phyloP scores from a whole-genome alignment of 163 green algal genomes.

The Scenedesmus sp. region DNA sequence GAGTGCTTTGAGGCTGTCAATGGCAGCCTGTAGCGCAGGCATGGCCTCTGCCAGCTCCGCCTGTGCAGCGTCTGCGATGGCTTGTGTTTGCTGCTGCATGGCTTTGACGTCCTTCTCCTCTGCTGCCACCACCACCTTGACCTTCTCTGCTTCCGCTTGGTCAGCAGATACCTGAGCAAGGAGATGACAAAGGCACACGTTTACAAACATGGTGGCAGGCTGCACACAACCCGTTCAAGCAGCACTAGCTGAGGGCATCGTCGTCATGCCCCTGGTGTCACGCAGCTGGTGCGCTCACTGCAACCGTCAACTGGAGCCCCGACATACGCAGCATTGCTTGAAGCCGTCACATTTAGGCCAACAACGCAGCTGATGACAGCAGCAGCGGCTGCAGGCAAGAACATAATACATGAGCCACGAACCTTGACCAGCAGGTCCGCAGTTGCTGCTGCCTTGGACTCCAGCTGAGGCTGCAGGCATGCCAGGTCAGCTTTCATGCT shows the following conservation, averaged over 20 bases:
- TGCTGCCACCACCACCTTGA: slow-evolving; percentile 76
- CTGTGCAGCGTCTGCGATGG: slow-evolving; percentile 86
- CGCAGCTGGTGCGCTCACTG: no score
- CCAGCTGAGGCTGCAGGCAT: slow-evolving; percentile 82
- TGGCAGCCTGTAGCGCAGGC: slow-evolving; percentile 82
- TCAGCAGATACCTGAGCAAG: slow-evolving; percentile 75
- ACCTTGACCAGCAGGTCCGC: slow-evolving; percentile 82
- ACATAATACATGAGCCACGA: slow-evolving; percentile 3
- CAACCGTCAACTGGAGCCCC: no score
- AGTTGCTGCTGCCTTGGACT: slow-evolving; percentile 82
- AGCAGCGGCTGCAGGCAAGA: neutral
- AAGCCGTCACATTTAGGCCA: no score
- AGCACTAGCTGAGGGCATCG: no score
- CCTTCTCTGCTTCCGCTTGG: slow-evolving; percentile 81
- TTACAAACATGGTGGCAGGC: neutral
- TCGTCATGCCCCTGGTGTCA: no score
- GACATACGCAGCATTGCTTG: no score
- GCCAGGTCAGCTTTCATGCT: slow-evolving; percentile 86
- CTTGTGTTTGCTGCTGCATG: slow-evolving; percentile 70
- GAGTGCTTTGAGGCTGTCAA: slow-evolving; percentile 84
- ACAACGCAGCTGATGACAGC: neutral
- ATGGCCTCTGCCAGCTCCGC: slow-evolving; percentile 88
- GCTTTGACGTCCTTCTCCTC: slow-evolving; percentile 85
- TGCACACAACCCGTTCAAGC: no score
- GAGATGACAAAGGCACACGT: neutral